Conservation (phyloP, 2,329 filamentous ascomycete species). For the Cytospora paraplurivora region DNA sequence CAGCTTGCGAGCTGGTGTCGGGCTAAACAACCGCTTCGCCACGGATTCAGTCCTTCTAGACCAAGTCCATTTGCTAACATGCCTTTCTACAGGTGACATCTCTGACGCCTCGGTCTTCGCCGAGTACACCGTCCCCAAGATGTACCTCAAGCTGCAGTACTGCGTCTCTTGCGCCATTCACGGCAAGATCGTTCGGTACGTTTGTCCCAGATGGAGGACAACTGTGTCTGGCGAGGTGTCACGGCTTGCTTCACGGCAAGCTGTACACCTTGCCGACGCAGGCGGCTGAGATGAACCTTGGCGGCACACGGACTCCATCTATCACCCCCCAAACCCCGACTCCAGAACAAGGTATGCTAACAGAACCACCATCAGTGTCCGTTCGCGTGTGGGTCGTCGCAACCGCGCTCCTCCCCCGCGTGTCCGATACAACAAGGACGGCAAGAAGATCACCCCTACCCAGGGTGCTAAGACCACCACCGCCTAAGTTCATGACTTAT, state of each 20-base stretch:
- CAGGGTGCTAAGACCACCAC: slow-evolving; percentile 68
- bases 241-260: slow-evolving; percentile 22
- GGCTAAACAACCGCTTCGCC: slow-evolving; percentile 1
- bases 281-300: slow-evolving; percentile 51
- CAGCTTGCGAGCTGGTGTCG: not conserved
- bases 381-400: slow-evolving; percentile 92
- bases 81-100: slow-evolving; percentile 81
- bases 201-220: slow-evolving; percentile 61
- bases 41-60: slow-evolving; percentile 11
- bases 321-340: slow-evolving; percentile 28
- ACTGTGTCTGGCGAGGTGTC: slow-evolving; percentile 44
- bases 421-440: slow-evolving; percentile 99
- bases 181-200: slow-evolving; percentile 99
- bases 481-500: slow-evolving; percentile 8
- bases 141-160: slow-evolving; percentile 99
- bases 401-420: slow-evolving; percentile 98
- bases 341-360: slow-evolving; percentile 42
- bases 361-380: slow-evolving; percentile 69
- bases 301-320: slow-evolving; percentile 32
- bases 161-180: slow-evolving; percentile 99
- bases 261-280: slow-evolving; percentile 35
- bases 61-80: slow-evolving; percentile 13
- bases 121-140: slow-evolving; percentile 99
- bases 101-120: slow-evolving; percentile 98
- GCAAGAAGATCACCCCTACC: slow-evolving; percentile 97